Evolutionary conservation across 306 rosid genomes (phyloP), one percentile per base, ranked within the genome.

Genomic region (Luffa aegyptiaca): DNA sequence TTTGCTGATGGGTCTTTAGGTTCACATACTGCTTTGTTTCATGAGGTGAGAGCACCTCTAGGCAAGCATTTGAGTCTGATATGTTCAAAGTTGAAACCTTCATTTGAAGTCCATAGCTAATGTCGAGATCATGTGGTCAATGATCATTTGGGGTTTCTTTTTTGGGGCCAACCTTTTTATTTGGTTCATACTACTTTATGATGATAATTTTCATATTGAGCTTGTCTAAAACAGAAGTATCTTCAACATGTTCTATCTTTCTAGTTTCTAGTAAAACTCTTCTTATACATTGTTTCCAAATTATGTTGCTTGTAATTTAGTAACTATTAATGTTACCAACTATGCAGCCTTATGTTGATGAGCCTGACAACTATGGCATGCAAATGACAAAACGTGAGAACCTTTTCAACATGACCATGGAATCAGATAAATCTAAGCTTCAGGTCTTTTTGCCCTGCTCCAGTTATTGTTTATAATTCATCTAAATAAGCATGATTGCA

Each of bases 1-100:
- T 94, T 94, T 85, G 88, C 85, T 74, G 98, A 94, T 85, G 98
- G 98, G 26, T 92, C 98, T 36, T 74, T 90, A 83, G 98, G 98
- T 79, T 94, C 97, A 71, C 81, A 46, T 46, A 90, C 93, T 41
- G 98, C 98, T 49, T 86, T 94, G 80, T 88, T 94, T 78, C 86
- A 94, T 82, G 94, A 94, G 98, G 98, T 92, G 82, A 89, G 90
- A 75, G 72, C 39, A 57, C 62, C 48, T 20, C 66, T 83, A 6
- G 45, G 61, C 11, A 49, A 31, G 39, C 78, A 33, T 31, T 53
- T 49, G 78, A 73, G 21, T n/a, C 14, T 55, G 65, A 76, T 39
- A 56, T 35, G 13, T 76, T 53, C 10, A 39, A 37, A 76, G 68
- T 55, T 53, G 49, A 56, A 56, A 56, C 45, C 41, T 76, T 61